Base-by-base conservation (phyloP, 1,284 basidiomycete genomes). In the Rhodotorula sp. region DNA sequence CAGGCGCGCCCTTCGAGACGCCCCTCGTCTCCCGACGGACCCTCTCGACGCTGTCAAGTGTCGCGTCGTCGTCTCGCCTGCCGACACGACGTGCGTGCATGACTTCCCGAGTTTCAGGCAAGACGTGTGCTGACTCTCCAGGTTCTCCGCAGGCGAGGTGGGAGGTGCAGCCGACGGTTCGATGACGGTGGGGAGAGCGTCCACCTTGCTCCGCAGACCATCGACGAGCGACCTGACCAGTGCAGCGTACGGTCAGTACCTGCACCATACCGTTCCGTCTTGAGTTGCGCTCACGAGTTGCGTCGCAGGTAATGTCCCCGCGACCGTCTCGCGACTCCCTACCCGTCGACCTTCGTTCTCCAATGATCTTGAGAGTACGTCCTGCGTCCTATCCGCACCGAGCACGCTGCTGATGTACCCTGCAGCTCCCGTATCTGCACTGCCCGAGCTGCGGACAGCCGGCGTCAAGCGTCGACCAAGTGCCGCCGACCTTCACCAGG, bases 11-110 rank as follows among this genome's bases (percentile, higher is more conserved):
- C 10, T 21, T 21, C 44, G 68, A 70, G 55, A 74, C 73, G 7
- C 73, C 73, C 14, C 63, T 74, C 46, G 64, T 74, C 17, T 65
- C 62, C 4, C 56, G 58, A 0, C 56, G 73, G 8, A 72, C 73
- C 2, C 67, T 74, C 17, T 67, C 64, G 34, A 55, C 61, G 5
- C 44, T 34, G 14, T 52, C 66, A 2, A 68, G 34, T 34, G 34
- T 59, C 7, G 61, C 64, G 13, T n/a, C 62, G 7, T 70, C 71
- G 8, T 73, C 72, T 10, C 55, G 72, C 34, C 50, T 73, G 12
- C 72, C 72, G 0, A 45, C 68, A 7, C 49, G 68, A 3, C 59
- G 72, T 55, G 45, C 48, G 61, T 34, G 21, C n/a, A 7, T 10
- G 41, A 41, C 7, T n/a, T 14, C 13, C 3, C 12, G 2, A 42